These are phyloP conservation scores for Penicillium sp. DNA, from an alignment of 2,329 filamentous ascomycete genomes.

Conservation along the genomic window DNA sequence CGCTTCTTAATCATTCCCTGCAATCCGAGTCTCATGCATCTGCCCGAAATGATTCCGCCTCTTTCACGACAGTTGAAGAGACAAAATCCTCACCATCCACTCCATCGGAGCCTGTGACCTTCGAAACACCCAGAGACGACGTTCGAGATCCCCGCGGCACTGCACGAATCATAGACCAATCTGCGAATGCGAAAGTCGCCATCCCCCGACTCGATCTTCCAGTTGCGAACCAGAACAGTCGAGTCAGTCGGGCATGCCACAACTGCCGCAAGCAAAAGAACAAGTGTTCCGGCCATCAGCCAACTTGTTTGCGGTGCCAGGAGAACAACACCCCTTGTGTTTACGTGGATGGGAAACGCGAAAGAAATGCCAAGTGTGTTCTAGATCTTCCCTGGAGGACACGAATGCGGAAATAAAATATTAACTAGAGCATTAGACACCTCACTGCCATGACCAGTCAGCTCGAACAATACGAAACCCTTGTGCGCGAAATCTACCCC, in stretches of 20 bases:
- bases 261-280: constrained; percentile 50
- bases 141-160: neutral
- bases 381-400: constrained; percentile 14
- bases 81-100: neutral
- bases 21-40: neutral
- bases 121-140: neutral
- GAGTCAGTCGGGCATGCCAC: constrained; percentile 45
- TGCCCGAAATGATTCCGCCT: neutral
- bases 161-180: neutral
- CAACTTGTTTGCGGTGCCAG: constrained; percentile 46
- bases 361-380: constrained; percentile 43
- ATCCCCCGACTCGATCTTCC: constrained; percentile 30
- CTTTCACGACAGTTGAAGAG: neutral
- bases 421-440: constrained; percentile 29
- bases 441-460: constrained; percentile 42
- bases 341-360: constrained; percentile 48
- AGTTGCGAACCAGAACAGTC: constrained; percentile 27
- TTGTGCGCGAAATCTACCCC: constrained; percentile 38
- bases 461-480: constrained; percentile 38
- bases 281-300: constrained; percentile 49
- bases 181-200: constrained; percentile 30
- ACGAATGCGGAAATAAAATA: neutral
- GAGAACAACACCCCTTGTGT: constrained; percentile 43
- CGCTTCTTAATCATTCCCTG: neutral
- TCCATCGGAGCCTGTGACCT: neutral